Percentiles rank a stretch among this genome's conserved stretches.
phyloP scores from a whole-genome alignment of 2,329 filamentous ascomycete species.

The Nemania diffusa region DNA sequence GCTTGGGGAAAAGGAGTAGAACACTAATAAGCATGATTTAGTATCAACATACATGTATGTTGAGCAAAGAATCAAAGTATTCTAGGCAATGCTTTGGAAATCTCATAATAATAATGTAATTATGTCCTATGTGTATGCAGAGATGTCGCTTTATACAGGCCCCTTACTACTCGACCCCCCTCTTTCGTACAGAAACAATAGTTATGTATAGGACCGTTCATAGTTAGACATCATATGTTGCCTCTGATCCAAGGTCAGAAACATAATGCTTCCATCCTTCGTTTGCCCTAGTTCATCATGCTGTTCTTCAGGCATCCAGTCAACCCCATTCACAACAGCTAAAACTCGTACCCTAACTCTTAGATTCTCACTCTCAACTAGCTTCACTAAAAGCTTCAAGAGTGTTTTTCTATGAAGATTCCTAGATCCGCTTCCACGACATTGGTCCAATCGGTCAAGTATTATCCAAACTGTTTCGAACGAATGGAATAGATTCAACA shows the following conservation, averaged over 20 bases:
- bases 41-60: too few relatives aligned
- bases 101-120: too few relatives aligned
- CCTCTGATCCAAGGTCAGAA: constrained; percentile 12
- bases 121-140: too few relatives aligned
- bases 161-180: too few relatives aligned
- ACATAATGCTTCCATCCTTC: neutral
- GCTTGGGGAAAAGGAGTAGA: too few relatives aligned
- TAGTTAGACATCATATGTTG: too few relatives aligned
- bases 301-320: constrained; percentile 11
- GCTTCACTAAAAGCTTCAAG: constrained; percentile 10
- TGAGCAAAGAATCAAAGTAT: too few relatives aligned
- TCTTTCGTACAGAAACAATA: too few relatives aligned
- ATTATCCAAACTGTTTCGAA: constrained; percentile 2
- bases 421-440: neutral
- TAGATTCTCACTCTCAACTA: constrained; percentile 13
- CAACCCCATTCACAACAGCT: constrained; percentile 14
- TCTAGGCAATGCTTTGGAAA: too few relatives aligned
- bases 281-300: constrained; percentile 9
- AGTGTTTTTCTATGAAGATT: constrained; percentile 14
- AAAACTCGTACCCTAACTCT: constrained; percentile 4
- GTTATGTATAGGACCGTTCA: too few relatives aligned
- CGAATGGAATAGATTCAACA: constrained; percentile 3
- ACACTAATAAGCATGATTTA: too few relatives aligned
- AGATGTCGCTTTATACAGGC: too few relatives aligned
- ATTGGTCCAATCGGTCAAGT: constrained; percentile 10